Percentiles rank a stretch among this genome's conserved stretches.
phyloP scores from a whole-genome alignment of 768 basidiomycete genomes.

The Xerocomus potaroensis region DNA sequence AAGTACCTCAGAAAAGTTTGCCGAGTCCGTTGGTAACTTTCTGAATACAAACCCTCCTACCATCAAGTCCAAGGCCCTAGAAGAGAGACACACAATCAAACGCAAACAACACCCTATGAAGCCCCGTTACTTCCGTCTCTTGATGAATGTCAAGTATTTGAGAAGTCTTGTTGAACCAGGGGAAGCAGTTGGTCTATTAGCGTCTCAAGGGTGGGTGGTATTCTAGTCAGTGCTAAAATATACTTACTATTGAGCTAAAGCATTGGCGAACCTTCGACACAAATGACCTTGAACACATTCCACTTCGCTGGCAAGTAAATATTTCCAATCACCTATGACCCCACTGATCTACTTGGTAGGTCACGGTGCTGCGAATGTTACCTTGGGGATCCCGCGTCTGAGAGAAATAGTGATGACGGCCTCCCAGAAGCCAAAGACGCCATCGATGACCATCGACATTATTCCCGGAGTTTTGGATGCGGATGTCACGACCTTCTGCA shows the following conservation, averaged over 20 bases:
- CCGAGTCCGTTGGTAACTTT: slow-evolving; percentile 74
- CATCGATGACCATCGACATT: slow-evolving; percentile 89
- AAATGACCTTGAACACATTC: slow-evolving; percentile 99
- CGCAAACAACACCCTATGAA: slow-evolving; percentile 46
- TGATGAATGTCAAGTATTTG: slow-evolving; percentile 94
- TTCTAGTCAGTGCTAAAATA: neutral
- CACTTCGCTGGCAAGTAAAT: slow-evolving; percentile 83
- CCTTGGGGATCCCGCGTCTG: slow-evolving; percentile 95
- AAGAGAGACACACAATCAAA: slow-evolving; percentile 36
- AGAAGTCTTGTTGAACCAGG: slow-evolving; percentile 93
- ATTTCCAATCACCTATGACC: neutral
- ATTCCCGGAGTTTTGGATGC: slow-evolving; percentile 45
- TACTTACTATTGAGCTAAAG: slow-evolving; percentile 37
- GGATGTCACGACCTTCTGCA: slow-evolving; percentile 78
- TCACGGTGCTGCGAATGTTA: slow-evolving; percentile 98
- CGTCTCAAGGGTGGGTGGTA: slow-evolving; percentile 86
- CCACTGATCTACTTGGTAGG: slow-evolving; percentile 43
- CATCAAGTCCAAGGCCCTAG: slow-evolving; percentile 37
- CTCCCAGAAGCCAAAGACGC: slow-evolving; percentile 91
- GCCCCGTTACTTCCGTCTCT: slow-evolving; percentile 60
- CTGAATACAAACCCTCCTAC: slow-evolving; percentile 68
- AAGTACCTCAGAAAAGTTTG: slow-evolving; percentile 89
- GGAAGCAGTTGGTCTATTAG: slow-evolving; percentile 95
- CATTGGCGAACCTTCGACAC: slow-evolving; percentile 97
- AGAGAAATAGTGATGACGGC: slow-evolving; percentile 99